Conservation (phyloP, 2,329 filamentous ascomycete species). For the Apiospora aurea region DNA sequence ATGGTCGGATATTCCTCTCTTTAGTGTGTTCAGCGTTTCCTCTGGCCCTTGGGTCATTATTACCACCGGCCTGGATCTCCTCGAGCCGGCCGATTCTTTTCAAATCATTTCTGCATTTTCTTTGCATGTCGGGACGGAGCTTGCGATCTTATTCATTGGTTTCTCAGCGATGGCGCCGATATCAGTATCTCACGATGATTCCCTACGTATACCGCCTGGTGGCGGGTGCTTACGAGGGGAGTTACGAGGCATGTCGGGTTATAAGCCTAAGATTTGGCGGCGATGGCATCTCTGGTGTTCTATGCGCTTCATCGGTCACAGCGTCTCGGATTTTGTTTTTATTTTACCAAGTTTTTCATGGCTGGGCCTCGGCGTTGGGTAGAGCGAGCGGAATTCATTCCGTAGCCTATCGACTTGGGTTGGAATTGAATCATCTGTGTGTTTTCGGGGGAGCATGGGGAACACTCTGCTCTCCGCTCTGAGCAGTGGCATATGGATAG, state of each 20-base stretch:
- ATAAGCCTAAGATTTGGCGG: slow-evolving; percentile 37
- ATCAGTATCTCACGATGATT: slow-evolving; percentile 38
- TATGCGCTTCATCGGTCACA: slow-evolving; percentile 35
- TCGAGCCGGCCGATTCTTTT: slow-evolving; percentile 1
- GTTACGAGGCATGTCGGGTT: slow-evolving; percentile 40
- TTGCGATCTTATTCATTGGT: slow-evolving; percentile 35
- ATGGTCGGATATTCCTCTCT: slow-evolving; percentile 11
- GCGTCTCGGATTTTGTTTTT: slow-evolving; percentile 29
- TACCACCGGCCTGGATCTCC: neutral
- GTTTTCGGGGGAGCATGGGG: slow-evolving; percentile 4
- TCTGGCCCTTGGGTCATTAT: neutral
- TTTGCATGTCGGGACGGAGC: slow-evolving; percentile 37
- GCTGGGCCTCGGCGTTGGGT: slow-evolving; percentile 23
- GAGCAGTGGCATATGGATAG: slow-evolving; percentile 16
- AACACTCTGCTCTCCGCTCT: neutral
- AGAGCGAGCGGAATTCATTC: slow-evolving; percentile 15
- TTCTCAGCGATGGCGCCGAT: slow-evolving; percentile 42
- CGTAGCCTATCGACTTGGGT: slow-evolving; percentile 7
- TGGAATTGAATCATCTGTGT: slow-evolving; percentile 15
- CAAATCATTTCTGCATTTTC: slow-evolving; percentile 38
- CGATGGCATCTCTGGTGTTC: slow-evolving; percentile 41
- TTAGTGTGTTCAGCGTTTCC: slow-evolving; percentile 12
- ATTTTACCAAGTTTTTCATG: slow-evolving; percentile 21
- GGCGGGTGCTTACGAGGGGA: slow-evolving; percentile 38
- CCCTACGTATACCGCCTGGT: slow-evolving; percentile 35